A percentile compares a stretch with the other conserved stretches of the same genome.
These are phyloP conservation scores for Raphanus raphanistrum DNA, from an alignment of 345 rosid species.

Conservation along the genomic window DNA sequence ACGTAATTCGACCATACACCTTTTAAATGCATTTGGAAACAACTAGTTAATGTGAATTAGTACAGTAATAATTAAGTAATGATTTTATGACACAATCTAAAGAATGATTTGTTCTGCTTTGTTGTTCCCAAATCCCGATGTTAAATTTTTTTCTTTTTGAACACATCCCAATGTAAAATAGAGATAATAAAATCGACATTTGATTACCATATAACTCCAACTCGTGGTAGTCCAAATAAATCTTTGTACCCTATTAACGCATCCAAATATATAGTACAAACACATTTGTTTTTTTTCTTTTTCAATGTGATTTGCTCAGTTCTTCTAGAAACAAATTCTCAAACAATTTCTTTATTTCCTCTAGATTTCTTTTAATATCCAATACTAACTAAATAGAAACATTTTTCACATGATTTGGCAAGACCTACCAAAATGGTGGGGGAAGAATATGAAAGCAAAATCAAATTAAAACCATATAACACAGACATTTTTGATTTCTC, in stretches of 20 bases:
- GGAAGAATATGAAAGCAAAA: neutral
- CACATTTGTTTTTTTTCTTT: neutral
- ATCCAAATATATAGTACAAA: neutral
- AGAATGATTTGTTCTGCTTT: conserved; percentile 21
- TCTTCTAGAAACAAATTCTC: neutral
- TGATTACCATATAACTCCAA: neutral
- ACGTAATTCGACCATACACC: neutral
- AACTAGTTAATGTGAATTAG: neutral
- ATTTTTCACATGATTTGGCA: conserved; percentile 10
- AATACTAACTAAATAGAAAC: neutral
- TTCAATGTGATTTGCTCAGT: neutral
- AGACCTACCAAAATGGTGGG: conserved; percentile 1
- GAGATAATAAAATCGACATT: no score
- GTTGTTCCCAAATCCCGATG: conserved; percentile 28
- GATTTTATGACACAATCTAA: neutral
- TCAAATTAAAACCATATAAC: conserved; percentile 4
- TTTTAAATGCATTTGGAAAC: neutral
- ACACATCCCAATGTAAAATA: no score
- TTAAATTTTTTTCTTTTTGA: no score
- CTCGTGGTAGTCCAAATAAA: neutral
- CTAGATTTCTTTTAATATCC: no score
- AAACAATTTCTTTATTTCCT: neutral
- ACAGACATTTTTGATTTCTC: neutral
- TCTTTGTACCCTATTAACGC: neutral
- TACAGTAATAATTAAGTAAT: neutral